Evolutionary conservation across 805 yeast species (phyloP).

Genomic region (Metschnikowia lachancei): DNA sequence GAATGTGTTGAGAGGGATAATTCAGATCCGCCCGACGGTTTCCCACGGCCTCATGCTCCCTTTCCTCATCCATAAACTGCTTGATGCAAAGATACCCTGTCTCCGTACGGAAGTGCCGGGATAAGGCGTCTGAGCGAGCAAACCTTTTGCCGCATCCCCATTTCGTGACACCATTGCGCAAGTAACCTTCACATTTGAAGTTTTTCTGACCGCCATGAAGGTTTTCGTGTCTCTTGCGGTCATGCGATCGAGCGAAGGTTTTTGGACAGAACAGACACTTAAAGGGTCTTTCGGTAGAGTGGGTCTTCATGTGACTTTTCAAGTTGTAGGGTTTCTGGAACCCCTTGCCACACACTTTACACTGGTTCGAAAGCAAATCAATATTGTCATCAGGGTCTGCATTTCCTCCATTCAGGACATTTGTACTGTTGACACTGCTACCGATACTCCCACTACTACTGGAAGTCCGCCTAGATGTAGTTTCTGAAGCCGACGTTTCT

Average conservation of each 20-base stretch:
- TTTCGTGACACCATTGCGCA: conserved; percentile 53
- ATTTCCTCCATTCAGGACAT: background rate
- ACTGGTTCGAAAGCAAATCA: conserved; percentile 12
- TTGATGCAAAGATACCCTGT: conserved; percentile 68
- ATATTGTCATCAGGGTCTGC: too few species aligned
- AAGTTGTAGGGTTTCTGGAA: conserved; percentile 51
- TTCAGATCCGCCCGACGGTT: background rate
- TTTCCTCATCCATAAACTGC: conserved; percentile 63
- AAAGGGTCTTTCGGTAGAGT: conserved; percentile 69
- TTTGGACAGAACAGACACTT: conserved; percentile 62
- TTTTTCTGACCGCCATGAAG: conserved; percentile 72
- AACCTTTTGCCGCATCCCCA: conserved; percentile 79
- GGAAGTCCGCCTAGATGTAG: background rate
- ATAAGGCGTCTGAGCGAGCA: conserved; percentile 75
- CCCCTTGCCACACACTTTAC: conserved; percentile 43
- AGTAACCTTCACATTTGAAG: conserved; percentile 61
- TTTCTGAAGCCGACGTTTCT: background rate
- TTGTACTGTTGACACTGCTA: background rate
- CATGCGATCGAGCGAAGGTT: conserved; percentile 75
- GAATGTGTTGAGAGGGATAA: conserved; percentile 1
- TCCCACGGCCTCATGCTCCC: conserved; percentile 14
- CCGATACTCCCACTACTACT: background rate
- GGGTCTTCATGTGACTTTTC: conserved; percentile 48
- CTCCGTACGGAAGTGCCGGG: conserved; percentile 73
- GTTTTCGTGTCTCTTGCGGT: conserved; percentile 70